Evolutionary conservation across 805 yeast genomes (phyloP).

Genomic region (Kodamaea hsintzibuensis): DNA sequence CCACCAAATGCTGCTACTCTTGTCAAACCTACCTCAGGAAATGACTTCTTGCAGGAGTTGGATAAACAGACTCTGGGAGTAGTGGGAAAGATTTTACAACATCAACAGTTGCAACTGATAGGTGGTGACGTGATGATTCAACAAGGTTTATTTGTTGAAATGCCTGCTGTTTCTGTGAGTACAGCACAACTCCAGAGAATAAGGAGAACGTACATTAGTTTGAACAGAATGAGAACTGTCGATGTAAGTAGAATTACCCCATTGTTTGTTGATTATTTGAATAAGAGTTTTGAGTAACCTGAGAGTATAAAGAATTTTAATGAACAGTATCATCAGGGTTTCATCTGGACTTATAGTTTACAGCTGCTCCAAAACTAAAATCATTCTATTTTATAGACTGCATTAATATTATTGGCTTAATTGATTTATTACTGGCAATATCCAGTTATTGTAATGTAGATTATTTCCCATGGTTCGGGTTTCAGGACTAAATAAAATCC

Average conservation of each 20-base stretch:
- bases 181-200: conserved; percentile 81
- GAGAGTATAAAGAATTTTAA: no score
- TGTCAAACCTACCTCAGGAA: conserved; percentile 74
- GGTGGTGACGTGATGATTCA: conserved; percentile 53
- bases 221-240: conserved; percentile 77
- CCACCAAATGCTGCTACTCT: conserved; percentile 85
- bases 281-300: conserved; percentile 52
- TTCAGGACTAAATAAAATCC: no score
- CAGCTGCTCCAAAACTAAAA: not conserved
- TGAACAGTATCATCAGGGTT: no score
- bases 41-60: conserved; percentile 74
- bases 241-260: conserved; percentile 68
- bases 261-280: conserved; percentile 76
- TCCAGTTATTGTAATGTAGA: no score
- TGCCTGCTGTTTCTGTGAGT: conserved; percentile 65
- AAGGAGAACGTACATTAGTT: conserved; percentile 76
- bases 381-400: not conserved
- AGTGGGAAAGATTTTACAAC: conserved; percentile 59
- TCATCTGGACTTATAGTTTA: no score
- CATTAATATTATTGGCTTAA: no score
- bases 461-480: no score
- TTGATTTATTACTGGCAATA: no score
- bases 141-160: conserved; percentile 49
- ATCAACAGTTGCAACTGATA: conserved; percentile 52
- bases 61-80: conserved; percentile 72